phyloP scores from a whole-genome alignment of 768 basidiomycete species.

The Rhodotorula graminis region DNA sequence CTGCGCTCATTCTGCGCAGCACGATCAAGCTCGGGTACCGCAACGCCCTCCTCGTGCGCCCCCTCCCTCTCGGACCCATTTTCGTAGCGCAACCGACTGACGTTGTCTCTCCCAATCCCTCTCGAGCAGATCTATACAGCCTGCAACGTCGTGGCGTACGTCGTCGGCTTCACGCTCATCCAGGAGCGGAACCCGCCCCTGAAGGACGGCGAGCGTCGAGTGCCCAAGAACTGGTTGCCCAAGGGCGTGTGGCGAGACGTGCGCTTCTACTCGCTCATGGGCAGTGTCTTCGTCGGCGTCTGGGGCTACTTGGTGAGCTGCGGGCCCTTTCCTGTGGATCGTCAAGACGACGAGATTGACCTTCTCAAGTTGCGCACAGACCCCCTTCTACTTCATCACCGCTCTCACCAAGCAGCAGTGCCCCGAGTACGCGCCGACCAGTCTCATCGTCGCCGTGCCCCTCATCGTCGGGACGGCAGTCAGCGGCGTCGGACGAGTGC shows the following conservation, averaged over 20 bases:
- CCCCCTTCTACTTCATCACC: constrained; percentile 11
- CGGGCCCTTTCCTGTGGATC: constrained; percentile 22
- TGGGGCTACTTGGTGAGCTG: neutral
- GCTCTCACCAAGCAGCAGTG: constrained; percentile 5
- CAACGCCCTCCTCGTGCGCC: constrained; percentile 42
- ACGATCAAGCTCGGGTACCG: constrained; percentile 40
- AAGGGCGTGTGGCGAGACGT: constrained; percentile 15
- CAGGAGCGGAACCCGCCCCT: constrained; percentile 6
- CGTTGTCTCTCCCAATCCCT: neutral
- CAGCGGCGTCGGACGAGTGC: constrained; percentile 25
- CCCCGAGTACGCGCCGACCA: constrained; percentile 2
- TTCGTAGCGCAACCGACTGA: no score
- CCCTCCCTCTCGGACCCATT: no score
- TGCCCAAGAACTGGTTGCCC: constrained; percentile 15
- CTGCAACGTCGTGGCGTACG: neutral
- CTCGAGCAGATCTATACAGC: constrained; percentile 20
- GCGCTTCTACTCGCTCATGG: constrained; percentile 6
- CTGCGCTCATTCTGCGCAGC: constrained; percentile 35
- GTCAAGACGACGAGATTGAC: neutral
- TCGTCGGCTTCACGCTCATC: constrained; percentile 8
- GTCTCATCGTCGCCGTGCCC: constrained; percentile 8
- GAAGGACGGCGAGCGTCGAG: constrained; percentile 4
- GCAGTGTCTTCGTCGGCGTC: neutral
- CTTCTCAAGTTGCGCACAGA: neutral
- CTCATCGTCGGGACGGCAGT: constrained; percentile 27